phyloP scores from a whole-genome alignment of 108 stramenopile genomes.

The Nannochloropsis oceanica region DNA sequence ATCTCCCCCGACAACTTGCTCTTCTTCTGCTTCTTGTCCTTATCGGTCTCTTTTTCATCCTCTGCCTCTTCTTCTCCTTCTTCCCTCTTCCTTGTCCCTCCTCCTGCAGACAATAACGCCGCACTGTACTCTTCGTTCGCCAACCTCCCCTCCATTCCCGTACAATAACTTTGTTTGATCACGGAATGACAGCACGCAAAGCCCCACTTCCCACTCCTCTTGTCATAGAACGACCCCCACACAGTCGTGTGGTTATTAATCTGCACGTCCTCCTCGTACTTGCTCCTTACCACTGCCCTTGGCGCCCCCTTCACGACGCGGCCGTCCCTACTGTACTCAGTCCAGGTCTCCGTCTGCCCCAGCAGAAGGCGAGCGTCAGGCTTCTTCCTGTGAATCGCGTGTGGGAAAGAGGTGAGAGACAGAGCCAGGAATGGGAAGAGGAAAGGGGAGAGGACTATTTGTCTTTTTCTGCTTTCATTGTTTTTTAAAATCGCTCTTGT shows the following conservation, averaged over 20 bases:
- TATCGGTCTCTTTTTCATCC: not conserved
- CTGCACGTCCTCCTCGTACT: constrained; percentile 90
- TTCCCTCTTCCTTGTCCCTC: constrained; percentile 4
- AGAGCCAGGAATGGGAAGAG: too few species aligned
- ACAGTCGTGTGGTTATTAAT: constrained; percentile 76
- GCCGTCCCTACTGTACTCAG: constrained; percentile 69
- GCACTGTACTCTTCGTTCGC: constrained; percentile 39
- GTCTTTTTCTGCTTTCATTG: too few species aligned
- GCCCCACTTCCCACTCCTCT: constrained; percentile 69
- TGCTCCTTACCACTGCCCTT: constrained; percentile 49
- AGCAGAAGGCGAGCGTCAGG: constrained; percentile 3
- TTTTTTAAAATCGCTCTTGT: too few species aligned
- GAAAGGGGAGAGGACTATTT: too few species aligned
- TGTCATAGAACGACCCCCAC: constrained; percentile 92
- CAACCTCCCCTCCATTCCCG: constrained; percentile 69
- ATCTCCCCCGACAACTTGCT: constrained; percentile 25
- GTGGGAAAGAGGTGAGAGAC: not conserved
- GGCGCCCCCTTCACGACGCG: constrained; percentile 45
- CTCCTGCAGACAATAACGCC: not conserved
- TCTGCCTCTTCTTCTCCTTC: constrained; percentile 6
- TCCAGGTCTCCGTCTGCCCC: constrained; percentile 43
- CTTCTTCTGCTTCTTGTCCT: not conserved
- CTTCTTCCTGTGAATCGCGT: not conserved
- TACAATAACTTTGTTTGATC: constrained; percentile 72
- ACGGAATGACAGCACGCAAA: constrained; percentile 89